Base-by-base conservation (phyloP, 2,329 filamentous ascomycete genomes). In the Fusarium tjaetaba region DNA sequence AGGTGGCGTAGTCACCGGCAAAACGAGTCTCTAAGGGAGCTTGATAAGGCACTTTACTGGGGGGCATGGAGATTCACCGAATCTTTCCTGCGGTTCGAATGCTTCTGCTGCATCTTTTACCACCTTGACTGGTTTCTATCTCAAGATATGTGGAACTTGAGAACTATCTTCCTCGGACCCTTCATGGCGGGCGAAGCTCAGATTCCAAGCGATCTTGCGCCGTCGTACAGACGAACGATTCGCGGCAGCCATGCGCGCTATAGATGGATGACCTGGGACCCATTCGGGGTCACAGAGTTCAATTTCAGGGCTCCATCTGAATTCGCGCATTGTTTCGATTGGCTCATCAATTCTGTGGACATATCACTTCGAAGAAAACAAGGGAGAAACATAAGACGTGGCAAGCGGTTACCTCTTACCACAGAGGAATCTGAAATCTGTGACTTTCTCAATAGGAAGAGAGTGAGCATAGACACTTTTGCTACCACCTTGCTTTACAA, bases 221-320 rank as follows among this genome's bases (percentile, higher is more conserved):
- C n/a, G 15, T 43, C 0, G n/a, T 0, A 0, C 9, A 0, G 0
- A 5, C n/a, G n/a, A 16, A 24, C 41, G 1, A 2, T 42, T 11
- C 14, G 15, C 8, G 2, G 16, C 16, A 1, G 18, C 36, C 16
- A 1, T 20, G 36, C 4, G 9, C 18, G 0, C 2, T 11, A 2
- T 38, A 20, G 18, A 8, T 38, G 18, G 36, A 38, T 38, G 16
- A 7, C 7, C 14, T 11, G 41, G 41, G 0, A 41, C 8, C 41
- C 41, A n/a, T 6, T 7, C n/a, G 3, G 14, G 2, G 1, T 3
- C 41, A 11, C 6, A 7, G 5, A 42, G 9, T n/a, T 16, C 22
- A 4, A 16, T 4, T 42, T 42, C 1, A 0, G 2, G 14, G 41
- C 41, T 42, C 41, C 9, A 16, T 16, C 5, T n/a, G 41, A 16